Conservation (phyloP, 768 basidiomycete genomes). For the Tulasnella sp. region DNA sequence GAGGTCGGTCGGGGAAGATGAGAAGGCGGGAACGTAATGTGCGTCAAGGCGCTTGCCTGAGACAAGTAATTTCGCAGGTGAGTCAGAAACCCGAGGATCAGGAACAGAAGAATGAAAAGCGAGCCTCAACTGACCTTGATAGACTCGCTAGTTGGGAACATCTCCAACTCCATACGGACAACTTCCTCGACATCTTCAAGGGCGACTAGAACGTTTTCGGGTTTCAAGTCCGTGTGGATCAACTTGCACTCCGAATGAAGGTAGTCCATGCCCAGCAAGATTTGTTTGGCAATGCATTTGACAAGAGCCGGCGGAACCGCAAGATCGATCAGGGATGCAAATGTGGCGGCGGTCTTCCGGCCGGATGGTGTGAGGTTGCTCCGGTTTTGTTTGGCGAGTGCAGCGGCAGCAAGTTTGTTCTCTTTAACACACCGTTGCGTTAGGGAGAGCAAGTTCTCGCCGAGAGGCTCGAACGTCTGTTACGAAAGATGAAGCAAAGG, state of each 20-base stretch:
- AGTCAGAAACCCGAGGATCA: conserved; percentile 11
- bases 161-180: conserved; percentile 47
- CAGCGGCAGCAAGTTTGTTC: conserved; percentile 19
- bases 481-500: conserved; percentile 2
- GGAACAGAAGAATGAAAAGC: background rate
- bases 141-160: conserved; percentile 24
- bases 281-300: conserved; percentile 79
- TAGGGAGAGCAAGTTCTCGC: conserved; percentile 41
- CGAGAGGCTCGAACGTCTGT: conserved; percentile 37
- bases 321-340: conserved; percentile 32
- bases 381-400: conserved; percentile 13
- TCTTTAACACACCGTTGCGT: conserved; percentile 25
- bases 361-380: background rate
- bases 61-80: background rate
- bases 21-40: conserved; percentile 16
- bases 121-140: conserved; percentile 17
- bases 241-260: conserved; percentile 89
- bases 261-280: conserved; percentile 84
- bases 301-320: conserved; percentile 79
- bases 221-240: conserved; percentile 79
- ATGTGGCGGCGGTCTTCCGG: background rate
- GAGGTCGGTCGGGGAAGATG: conserved; percentile 19
- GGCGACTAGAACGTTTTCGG: conserved; percentile 72
- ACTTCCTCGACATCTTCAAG: conserved; percentile 41
- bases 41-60: conserved; percentile 20